Evolutionary conservation across 257 asterid genomes (phyloP).

Genomic region (Schizonepeta tenuifolia): DNA sequence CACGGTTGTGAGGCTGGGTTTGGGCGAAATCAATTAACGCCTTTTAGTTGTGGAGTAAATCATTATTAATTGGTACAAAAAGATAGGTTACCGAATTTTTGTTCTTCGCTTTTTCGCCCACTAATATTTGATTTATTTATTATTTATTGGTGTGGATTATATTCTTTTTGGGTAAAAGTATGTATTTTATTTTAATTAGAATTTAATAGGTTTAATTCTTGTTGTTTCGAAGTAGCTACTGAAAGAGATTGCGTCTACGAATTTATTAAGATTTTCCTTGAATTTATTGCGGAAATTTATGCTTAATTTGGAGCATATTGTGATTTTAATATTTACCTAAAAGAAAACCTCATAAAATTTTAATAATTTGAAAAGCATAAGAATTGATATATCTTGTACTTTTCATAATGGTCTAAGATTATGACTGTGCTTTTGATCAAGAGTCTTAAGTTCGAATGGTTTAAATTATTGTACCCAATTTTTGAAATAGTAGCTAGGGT

Average conservation of each 20-base stretch:
- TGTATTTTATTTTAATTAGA: background rate
- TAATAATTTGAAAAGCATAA: too few relatives aligned
- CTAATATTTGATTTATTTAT: too few relatives aligned
- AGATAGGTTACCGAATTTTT: constrained; percentile 24
- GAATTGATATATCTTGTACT: too few relatives aligned
- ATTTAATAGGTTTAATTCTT: background rate
- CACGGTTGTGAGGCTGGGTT: constrained; percentile 31
- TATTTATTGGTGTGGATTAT: background rate
- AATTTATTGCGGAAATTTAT: background rate
- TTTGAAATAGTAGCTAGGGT: too few relatives aligned
- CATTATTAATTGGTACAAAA: constrained; percentile 13
- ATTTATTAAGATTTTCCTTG: background rate
- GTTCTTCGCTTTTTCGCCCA: constrained; percentile 17
- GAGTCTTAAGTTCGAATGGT: too few relatives aligned
- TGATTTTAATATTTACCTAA: too few relatives aligned
- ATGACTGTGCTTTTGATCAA: too few relatives aligned
- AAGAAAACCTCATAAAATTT: too few relatives aligned
- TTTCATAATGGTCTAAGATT: too few relatives aligned
- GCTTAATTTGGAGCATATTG: too few relatives aligned
- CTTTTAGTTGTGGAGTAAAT: background rate
- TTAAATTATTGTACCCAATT: too few relatives aligned
- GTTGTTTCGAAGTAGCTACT: too few relatives aligned
- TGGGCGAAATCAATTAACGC: background rate
- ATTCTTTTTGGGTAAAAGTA: background rate
- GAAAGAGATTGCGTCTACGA: background rate